Percentiles rank a stretch among this genome's conserved stretches.
Conservation (phyloP, 768 basidiomycete species). For the Hirschioporus abietinus region DNA sequence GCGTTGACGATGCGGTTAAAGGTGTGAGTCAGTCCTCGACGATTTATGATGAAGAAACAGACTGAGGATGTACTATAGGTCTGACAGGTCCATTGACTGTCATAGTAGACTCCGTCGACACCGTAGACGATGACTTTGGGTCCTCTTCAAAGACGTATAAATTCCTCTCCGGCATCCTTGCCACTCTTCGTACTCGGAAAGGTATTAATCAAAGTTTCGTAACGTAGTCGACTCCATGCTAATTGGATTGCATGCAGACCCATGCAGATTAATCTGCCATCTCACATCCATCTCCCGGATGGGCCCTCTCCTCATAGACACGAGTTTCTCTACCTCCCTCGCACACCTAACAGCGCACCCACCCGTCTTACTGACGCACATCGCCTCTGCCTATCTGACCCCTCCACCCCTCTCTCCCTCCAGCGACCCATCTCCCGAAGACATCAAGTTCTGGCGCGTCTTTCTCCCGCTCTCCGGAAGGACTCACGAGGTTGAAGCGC, state of each 20-base stretch:
- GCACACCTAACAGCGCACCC: slow-evolving; percentile 66
- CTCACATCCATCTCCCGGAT: slow-evolving; percentile 43
- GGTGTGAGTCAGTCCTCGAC: slow-evolving; percentile 18
- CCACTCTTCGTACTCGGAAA: slow-evolving; percentile 38
- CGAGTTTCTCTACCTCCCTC: slow-evolving; percentile 60
- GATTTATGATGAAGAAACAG: neutral
- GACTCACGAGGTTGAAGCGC: slow-evolving; percentile 47
- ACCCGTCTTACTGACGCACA: slow-evolving; percentile 56
- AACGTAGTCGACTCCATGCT: slow-evolving; percentile 3
- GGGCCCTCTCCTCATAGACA: slow-evolving; percentile 50
- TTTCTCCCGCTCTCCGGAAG: slow-evolving; percentile 69
- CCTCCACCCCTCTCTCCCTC: slow-evolving; percentile 61
- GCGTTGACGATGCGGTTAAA: slow-evolving; percentile 35
- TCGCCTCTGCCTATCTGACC: slow-evolving; percentile 66
- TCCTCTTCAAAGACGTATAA: slow-evolving; percentile 49
- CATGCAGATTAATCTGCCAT: slow-evolving; percentile 60
- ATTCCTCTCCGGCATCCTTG: slow-evolving; percentile 44
- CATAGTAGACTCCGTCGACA: slow-evolving; percentile 70
- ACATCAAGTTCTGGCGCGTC: slow-evolving; percentile 71
- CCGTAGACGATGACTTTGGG: slow-evolving; percentile 51
- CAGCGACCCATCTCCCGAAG: neutral
- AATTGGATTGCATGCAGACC: slow-evolving; percentile 25
- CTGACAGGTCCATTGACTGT: slow-evolving; percentile 47
- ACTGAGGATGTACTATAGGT: neutral
- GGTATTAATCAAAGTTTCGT: slow-evolving; percentile 32